A percentile compares a stretch with the other conserved stretches of the same genome.
These are phyloP conservation scores for Macrolepiota albuminosa DNA, from an alignment of 768 basidiomycete species.

Conservation along the genomic window DNA sequence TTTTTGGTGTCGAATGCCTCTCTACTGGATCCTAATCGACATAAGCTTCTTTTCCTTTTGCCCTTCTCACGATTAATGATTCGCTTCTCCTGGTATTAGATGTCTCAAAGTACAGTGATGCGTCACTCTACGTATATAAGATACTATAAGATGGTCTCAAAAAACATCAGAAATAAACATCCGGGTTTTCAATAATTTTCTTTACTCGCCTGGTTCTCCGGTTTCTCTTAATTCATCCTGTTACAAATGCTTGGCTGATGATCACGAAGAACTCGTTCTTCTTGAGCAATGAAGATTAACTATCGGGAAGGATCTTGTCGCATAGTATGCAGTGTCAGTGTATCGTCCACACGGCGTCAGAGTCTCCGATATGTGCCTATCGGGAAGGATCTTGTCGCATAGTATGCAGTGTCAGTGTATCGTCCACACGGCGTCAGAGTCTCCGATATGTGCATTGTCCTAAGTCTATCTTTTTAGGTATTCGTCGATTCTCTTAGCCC, in stretches of 20 bases:
- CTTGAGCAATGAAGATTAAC: background rate
- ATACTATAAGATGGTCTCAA: background rate
- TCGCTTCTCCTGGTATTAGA: background rate
- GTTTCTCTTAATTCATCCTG: background rate
- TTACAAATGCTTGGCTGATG: background rate
- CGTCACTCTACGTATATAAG: background rate
- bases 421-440: conserved; percentile 2
- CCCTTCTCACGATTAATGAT: background rate
- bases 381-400: background rate
- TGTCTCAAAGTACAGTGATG: background rate
- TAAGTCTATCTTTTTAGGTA: background rate
- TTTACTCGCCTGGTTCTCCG: background rate
- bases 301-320: background rate
- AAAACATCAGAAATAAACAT: too few species aligned
- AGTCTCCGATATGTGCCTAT: background rate
- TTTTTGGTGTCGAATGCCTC: background rate
- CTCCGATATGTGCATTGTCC: background rate
- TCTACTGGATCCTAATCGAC: background rate
- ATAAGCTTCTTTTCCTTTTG: background rate
- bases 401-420: background rate
- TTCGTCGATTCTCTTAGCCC: background rate
- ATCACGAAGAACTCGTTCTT: background rate
- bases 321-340: background rate
- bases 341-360: conserved; percentile 4
- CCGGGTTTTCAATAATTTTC: background rate